A percentile compares a stretch with the other conserved stretches of the same genome.
These are phyloP conservation scores for Claviceps fusiformis DNA, from an alignment of 2,329 filamentous ascomycete genomes.

Conservation along the genomic window DNA sequence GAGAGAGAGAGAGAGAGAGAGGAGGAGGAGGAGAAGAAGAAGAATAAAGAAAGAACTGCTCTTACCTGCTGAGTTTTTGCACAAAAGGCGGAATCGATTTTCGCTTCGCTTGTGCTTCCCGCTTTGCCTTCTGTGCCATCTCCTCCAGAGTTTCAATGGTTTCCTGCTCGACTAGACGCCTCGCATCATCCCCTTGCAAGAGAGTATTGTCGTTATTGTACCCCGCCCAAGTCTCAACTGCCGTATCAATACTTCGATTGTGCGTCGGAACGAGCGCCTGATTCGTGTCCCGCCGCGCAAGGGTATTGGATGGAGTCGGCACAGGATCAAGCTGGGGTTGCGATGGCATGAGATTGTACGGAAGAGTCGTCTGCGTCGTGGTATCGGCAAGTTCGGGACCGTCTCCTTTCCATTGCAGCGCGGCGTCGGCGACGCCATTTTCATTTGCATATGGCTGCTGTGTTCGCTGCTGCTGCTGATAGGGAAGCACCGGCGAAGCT, in stretches of 20 bases:
- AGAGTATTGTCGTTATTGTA: slow-evolving; percentile 29
- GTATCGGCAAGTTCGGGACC: slow-evolving; percentile 24
- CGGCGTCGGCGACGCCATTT: slow-evolving; percentile 32
- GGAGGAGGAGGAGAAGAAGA: too few relatives aligned
- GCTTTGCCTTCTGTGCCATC: slow-evolving; percentile 67
- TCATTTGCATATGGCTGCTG: slow-evolving; percentile 33
- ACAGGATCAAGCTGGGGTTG: slow-evolving; percentile 21
- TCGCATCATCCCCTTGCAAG: slow-evolving; percentile 23
- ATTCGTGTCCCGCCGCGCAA: slow-evolving; percentile 39
- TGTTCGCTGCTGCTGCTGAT: slow-evolving; percentile 35
- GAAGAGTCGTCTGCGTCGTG: slow-evolving; percentile 18
- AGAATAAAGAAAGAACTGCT: neutral
- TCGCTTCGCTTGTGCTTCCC: slow-evolving; percentile 75
- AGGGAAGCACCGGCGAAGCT: slow-evolving; percentile 47
- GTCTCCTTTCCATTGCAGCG: slow-evolving; percentile 33
- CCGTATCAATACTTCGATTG: slow-evolving; percentile 24
- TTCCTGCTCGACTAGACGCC: slow-evolving; percentile 39
- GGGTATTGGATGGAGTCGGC: slow-evolving; percentile 30
- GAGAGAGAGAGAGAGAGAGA: too few relatives aligned
- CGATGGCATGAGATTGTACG: slow-evolving; percentile 25
- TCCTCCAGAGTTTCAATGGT: slow-evolving; percentile 69
- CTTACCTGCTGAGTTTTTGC: slow-evolving; percentile 91
- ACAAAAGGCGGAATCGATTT: slow-evolving; percentile 98
- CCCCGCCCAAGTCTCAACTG: slow-evolving; percentile 25
- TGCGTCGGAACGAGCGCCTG: slow-evolving; percentile 34